Base-by-base conservation (phyloP, 2,329 filamentous ascomycete species). In the Orbilia ellipsospora region DNA sequence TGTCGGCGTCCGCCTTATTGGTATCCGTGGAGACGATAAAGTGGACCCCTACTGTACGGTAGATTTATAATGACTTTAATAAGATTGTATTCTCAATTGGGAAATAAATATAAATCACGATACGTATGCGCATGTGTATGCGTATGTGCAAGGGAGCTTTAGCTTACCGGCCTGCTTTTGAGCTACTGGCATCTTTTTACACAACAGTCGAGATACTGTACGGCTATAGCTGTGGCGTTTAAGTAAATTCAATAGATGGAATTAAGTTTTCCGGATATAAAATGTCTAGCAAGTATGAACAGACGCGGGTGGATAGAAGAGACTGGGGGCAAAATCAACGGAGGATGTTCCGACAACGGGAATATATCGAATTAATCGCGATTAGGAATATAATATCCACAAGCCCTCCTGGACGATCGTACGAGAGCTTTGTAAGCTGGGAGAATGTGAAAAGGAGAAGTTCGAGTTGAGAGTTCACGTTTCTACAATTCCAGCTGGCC, bases 21-120 rank as follows among this genome's bases (percentile, higher is more conserved):
- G 67, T 59, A 16, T 77, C 77, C 0, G 79, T 81, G 7, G 80
- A 79, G 1, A 82, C 77, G 31, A 83, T 80, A 67, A 82, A 83
- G 6, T 78, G 78, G 42, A 82, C 64, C 5, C 73, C 52, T 54
- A 40, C 65, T 69, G 23, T 16, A 42, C 4, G 5, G 51, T 48
- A 48, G 15, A 48, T 8, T 13, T 1, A 31, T 31, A 10, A 36
- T 42, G 40, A 23, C 50, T 48, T 48, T 10, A 12, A 55, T 36
- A 6, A 36, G 31, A 36, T 36, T 7, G 31, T 36, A 28, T 8
- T 6, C 18, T 51, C 18, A 42, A 26, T 18, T 18, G 23, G 36
- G 12, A 63, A 50, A 64, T 72, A 56, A 50, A 63, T 57, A 50
- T 51, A 16, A 23, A 28, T 62, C 45, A 4, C 16, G 57, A 23